Conservation (phyloP, 768 basidiomycete species). For the Kwoniella bestiolae region DNA sequence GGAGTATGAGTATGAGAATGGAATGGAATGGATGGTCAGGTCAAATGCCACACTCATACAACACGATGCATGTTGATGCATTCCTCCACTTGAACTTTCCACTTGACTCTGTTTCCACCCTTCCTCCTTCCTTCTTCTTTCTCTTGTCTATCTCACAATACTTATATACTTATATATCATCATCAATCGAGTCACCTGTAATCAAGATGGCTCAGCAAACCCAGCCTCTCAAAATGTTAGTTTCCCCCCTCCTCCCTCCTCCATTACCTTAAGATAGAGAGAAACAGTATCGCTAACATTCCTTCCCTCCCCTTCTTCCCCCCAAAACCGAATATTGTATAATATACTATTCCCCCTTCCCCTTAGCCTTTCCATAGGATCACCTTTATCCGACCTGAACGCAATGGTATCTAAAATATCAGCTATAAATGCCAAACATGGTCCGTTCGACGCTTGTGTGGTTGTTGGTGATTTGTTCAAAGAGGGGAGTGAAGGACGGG, state of each 20-base stretch:
- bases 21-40: background rate
- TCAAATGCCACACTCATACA: background rate
- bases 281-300: background rate
- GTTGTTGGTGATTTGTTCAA: conserved; percentile 63
- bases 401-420: conserved; percentile 80
- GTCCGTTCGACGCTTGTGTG: conserved; percentile 73
- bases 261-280: background rate
- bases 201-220: conserved; percentile 35
- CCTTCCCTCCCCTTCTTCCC: background rate
- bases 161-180: background rate
- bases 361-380: conserved; percentile 74
- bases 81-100: conserved; percentile 6
- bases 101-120: conserved; percentile 1
- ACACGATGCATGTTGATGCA: background rate
- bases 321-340: background rate
- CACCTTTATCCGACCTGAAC: conserved; percentile 73
- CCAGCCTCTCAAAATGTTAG: conserved; percentile 38
- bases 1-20: background rate
- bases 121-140: background rate
- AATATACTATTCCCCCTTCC: conserved; percentile 31
- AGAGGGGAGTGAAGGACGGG: conserved; percentile 68
- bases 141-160: background rate
- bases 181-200: background rate
- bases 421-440: conserved; percentile 85
- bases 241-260: conserved; percentile 2